Base-by-base conservation (phyloP, 2,329 filamentous ascomycete species). In the Phyllosticta paracitricarpa region DNA sequence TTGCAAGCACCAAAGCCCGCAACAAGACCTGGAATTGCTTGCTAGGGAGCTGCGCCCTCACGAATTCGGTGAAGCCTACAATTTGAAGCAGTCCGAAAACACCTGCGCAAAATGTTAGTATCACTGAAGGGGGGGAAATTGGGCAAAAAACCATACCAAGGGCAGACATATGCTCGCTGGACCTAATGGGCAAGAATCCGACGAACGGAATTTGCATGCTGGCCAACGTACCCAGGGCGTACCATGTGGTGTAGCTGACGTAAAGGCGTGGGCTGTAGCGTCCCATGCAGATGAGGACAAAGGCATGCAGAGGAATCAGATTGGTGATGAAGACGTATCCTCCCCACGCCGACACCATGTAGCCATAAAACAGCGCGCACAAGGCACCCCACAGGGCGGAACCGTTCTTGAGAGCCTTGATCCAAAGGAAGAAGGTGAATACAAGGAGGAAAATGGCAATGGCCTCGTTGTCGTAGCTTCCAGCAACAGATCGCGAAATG, bases 201-300 rank as follows among this genome's bases (percentile, higher is more conserved):
- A 99, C 95, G 71, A 99, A 99, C 3, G 94, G 94, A 79, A 99
- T 94, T 77, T 99, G 94, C 93, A 99, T 97, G 79, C 91, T 96
- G 61, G 92, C 94, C 75, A 99, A 77, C 66, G 94, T 97, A 63
- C 95, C 94, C 40, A 99, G 81, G 51, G 92, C 91, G 76, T 96
- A 99, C 94, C 95, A 99, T 1, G 93, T 97, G 53, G 90, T 96
- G 77, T 99, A 99, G 72, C 91, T 90, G 71, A 97, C 91, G 70
- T 99, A 99, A 22, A 99, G 81, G 63, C 94, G 86, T 63, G 89
- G 88, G 80, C 92, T 97, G 77, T 95, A 99, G 63, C 94, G 82
- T 58, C 95, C 95, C 93, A 99, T 99, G 78, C 89, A 90, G 71
- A 99, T 88, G 67, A 99, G 82, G 55, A 96, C 91, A 69, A 99